These are phyloP conservation scores for Thermomucor indicae-seudaticae DNA, from an alignment of 371 early-diverging fungal species.

Conservation along the genomic window DNA sequence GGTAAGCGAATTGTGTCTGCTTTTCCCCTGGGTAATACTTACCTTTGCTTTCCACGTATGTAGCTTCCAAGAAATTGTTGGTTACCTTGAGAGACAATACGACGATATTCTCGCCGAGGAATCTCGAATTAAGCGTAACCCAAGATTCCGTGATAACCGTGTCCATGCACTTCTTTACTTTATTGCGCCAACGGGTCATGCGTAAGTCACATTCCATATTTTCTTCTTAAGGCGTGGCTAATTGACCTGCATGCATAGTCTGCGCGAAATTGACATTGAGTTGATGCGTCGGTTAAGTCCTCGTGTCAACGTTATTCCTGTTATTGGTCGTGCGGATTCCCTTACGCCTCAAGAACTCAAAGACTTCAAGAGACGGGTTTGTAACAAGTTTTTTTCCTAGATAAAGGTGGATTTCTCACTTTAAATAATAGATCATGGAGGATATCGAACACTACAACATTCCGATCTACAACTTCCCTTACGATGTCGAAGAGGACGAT, in stretches of 20 bases:
- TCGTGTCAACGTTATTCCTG: conserved; percentile 94
- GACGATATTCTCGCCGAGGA: conserved; percentile 96
- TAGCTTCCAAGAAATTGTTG: conserved; percentile 81
- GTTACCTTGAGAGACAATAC: conserved; percentile 92
- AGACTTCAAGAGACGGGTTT: conserved; percentile 83
- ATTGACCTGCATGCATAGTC: conserved; percentile 32
- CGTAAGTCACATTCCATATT: conserved; percentile 30
- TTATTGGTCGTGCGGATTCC: conserved; percentile 78
- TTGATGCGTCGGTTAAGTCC: conserved; percentile 90
- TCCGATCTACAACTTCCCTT: conserved; percentile 86
- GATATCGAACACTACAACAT: conserved; percentile 90
- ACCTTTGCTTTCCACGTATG: background rate
- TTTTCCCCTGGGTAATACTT: conserved; percentile 12
- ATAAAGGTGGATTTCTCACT: background rate
- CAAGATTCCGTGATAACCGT: conserved; percentile 95
- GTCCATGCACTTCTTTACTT: conserved; percentile 98
- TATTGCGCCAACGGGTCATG: conserved; percentile 96
- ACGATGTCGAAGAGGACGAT: conserved; percentile 76
- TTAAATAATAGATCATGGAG: conserved; percentile 70
- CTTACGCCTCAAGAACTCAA: conserved; percentile 70
- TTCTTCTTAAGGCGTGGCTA: background rate
- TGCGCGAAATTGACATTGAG: conserved; percentile 97
- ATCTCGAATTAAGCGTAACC: conserved; percentile 90
- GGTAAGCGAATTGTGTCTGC: conserved; percentile 34
- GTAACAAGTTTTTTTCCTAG: background rate